These are phyloP conservation scores for Breynia disticha DNA, from an alignment of 441 rosid genomes.

Conservation along the genomic window DNA sequence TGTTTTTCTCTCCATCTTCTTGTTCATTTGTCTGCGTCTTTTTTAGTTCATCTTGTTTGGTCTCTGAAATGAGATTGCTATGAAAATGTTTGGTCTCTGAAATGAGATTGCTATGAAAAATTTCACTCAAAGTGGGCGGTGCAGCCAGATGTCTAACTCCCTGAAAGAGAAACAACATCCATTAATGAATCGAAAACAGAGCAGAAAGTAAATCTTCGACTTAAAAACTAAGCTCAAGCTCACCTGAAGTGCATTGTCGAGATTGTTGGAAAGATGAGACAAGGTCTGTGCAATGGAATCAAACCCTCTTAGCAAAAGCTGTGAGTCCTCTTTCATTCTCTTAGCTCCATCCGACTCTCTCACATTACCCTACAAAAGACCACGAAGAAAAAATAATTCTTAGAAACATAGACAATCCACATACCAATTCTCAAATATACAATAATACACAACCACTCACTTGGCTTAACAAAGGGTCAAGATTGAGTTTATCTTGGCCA, in stretches of 20 bases:
- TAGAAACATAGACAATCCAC: not conserved
- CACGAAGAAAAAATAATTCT: not conserved
- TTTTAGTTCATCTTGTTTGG: conserved; percentile 20
- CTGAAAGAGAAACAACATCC: conserved; percentile 22
- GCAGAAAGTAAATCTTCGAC: not conserved
- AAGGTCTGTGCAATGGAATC: conserved; percentile 65
- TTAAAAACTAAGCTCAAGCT: not conserved
- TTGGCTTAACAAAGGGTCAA: not conserved
- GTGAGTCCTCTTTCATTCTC: conserved; percentile 57
- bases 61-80: conserved; percentile 30
- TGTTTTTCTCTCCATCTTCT: conserved; percentile 17
- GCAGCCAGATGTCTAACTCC: conserved; percentile 73
- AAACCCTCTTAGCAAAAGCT: conserved; percentile 77
- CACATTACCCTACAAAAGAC: conserved; percentile 9
- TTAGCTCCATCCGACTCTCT: conserved; percentile 32
- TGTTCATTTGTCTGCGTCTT: conserved; percentile 9
- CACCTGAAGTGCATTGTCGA: conserved; percentile 82
- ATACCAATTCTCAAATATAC: not conserved
- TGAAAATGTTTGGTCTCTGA: conserved; percentile 24
- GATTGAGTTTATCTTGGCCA: conserved; percentile 11
- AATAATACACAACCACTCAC: not conserved
- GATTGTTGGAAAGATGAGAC: conserved; percentile 66
- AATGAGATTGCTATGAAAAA: conserved; percentile 33
- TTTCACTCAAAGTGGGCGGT: conserved; percentile 68
- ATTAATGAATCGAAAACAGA: not conserved